Base-by-base conservation (phyloP, 2,329 filamentous ascomycete genomes). In the Aspergillus fumigatus region DNA sequence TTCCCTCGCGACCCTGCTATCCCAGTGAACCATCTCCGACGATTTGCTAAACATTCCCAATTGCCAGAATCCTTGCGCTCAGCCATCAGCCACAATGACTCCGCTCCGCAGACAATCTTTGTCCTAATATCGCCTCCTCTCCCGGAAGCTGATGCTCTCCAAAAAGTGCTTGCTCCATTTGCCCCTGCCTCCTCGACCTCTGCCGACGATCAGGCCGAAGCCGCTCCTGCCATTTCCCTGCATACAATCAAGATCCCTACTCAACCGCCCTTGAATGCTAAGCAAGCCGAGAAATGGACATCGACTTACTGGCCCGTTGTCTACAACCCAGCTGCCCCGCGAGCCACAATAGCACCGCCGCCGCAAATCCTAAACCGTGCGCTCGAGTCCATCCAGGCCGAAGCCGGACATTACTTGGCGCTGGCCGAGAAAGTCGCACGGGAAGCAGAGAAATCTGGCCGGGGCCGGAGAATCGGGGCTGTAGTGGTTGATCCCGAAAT, bases 401-500 rank as follows among this genome's bases (percentile, higher is more conserved):
- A 65, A 6, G 73, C 75, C 23, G 74, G 74, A 0, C 60, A 65
- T 23, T 79, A 76, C 47, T 62, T 79, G 17, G 64, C 71, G 7
- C 64, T 79, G 1, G 77, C 77, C 8, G 64, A 65, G 38, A 61
- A 65, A 35, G 68, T 77, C 29, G 77, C 75, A 1, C 55, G 65
- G 4, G 75, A 78, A 62, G 70, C 75, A 25, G 63, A 70, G 43
- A 53, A 66, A 48, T 67, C 67, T 1, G 71, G 73, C 7, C 68
- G 68, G 26, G 77, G 77, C 21, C 70, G 76, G 17, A 60, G 65
- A 0, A 68, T 79, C 3, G 77, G 77, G 27, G 76, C 75, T 7
- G 77, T 79, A 11, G 70, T 78, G 21, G 77, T 79, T 25, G 77
- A 79, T 56, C 73, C 75, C 0, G 63, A 66, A n/a, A 69, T 75